phyloP scores from a whole-genome alignment of 805 yeast genomes.

The Metschnikowia matae region DNA sequence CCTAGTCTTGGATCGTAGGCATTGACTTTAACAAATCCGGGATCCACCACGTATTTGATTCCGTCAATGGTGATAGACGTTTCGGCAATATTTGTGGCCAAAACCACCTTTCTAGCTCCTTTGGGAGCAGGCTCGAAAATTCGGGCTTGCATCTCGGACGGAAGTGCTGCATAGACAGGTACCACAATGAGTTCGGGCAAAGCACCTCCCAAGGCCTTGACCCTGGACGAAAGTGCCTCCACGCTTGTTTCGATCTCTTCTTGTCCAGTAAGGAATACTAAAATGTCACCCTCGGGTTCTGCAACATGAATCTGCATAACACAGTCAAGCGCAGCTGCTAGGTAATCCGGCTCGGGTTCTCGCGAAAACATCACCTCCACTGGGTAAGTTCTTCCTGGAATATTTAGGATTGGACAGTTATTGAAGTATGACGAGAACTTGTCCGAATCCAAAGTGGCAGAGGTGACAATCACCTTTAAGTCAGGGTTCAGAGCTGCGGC shows the following conservation, averaged over 20 bases:
- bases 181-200: slow-evolving; percentile 67
- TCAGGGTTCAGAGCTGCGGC: slow-evolving; percentile 69
- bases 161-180: slow-evolving; percentile 89
- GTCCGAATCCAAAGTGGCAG: slow-evolving; percentile 89
- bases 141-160: slow-evolving; percentile 82
- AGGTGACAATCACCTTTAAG: slow-evolving; percentile 75
- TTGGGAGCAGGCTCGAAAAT: slow-evolving; percentile 87
- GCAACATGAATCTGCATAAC: slow-evolving; percentile 82
- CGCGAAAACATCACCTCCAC: slow-evolving; percentile 79
- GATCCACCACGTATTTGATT: slow-evolving; percentile 85
- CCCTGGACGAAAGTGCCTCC: slow-evolving; percentile 62
- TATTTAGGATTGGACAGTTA: slow-evolving; percentile 73
- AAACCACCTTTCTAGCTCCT: slow-evolving; percentile 79
- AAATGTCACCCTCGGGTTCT: slow-evolving; percentile 72
- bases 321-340: slow-evolving; percentile 78
- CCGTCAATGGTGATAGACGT: slow-evolving; percentile 96
- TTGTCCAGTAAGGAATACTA: slow-evolving; percentile 86
- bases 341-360: slow-evolving; percentile 82
- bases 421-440: slow-evolving; percentile 79
- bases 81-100: slow-evolving; percentile 96
- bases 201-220: slow-evolving; percentile 58
- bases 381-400: slow-evolving; percentile 89
- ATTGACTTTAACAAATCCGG: slow-evolving; percentile 89
- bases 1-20: slow-evolving; percentile 85
- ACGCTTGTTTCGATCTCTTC: slow-evolving; percentile 93